Percentiles rank a stretch among this genome's conserved stretches.
These are phyloP conservation scores for Phytophthora hybrid DNA, from an alignment of 352 stramenopile genomes.

Conservation along the genomic window DNA sequence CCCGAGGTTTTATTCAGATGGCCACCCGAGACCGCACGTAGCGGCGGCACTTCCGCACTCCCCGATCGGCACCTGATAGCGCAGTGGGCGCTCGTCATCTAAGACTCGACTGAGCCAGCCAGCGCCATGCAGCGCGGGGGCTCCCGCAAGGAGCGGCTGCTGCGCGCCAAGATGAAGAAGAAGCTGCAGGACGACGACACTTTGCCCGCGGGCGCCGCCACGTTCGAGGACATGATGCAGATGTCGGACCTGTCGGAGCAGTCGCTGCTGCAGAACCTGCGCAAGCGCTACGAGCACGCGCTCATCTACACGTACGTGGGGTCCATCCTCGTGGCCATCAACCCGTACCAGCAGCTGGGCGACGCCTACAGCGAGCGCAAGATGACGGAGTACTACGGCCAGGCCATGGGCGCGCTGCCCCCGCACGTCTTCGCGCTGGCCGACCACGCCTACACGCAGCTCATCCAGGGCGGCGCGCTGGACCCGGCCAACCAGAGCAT, in stretches of 20 bases:
- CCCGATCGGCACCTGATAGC: conserved; percentile 40
- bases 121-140: conserved; percentile 44
- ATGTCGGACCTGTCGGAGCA: conserved; percentile 92
- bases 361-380: conserved; percentile 71
- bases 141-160: conserved; percentile 83
- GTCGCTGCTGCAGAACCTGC: conserved; percentile 90
- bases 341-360: conserved; percentile 90
- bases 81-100: conserved; percentile 38
- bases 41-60: background rate
- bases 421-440: conserved; percentile 93
- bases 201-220: conserved; percentile 43
- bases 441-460: conserved; percentile 89
- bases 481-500: conserved; percentile 92
- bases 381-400: conserved; percentile 92
- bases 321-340: conserved; percentile 92
- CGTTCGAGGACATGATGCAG: conserved; percentile 91
- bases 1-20: conserved; percentile 37
- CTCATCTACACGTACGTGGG: conserved; percentile 96
- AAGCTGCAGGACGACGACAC: conserved; percentile 80
- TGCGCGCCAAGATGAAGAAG: conserved; percentile 91
- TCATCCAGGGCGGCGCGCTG: conserved; percentile 85
- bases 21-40: background rate
- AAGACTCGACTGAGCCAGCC: background rate
- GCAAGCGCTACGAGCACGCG: conserved; percentile 92
- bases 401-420: conserved; percentile 78